Evolutionary conservation across 1,284 basidiomycete species (phyloP).

Genomic region (Kalmanozyma brasiliensis): DNA sequence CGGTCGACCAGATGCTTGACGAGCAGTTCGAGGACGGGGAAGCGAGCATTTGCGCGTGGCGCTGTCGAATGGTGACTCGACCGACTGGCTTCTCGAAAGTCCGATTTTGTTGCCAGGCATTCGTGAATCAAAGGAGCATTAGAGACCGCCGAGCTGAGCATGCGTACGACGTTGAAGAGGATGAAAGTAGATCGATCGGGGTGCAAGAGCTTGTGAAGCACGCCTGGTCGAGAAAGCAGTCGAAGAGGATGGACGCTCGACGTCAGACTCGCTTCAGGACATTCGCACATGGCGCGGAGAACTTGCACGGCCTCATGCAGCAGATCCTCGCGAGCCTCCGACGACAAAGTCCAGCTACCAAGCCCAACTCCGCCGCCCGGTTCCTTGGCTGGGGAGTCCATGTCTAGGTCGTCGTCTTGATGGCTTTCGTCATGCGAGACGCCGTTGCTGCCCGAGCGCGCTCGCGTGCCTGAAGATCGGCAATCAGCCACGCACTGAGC

Average conservation of each 20-base stretch:
- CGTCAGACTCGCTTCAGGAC: constrained; percentile 9
- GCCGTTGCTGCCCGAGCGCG: too few relatives aligned
- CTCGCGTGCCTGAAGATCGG: background rate
- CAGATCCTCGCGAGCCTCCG: constrained; percentile 31
- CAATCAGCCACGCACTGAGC: constrained; percentile 41
- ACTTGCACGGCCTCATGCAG: constrained; percentile 24
- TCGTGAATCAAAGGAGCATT: constrained; percentile 40
- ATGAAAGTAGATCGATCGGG: constrained; percentile 24
- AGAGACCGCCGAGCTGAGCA: constrained; percentile 26
- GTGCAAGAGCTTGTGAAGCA: constrained; percentile 37
- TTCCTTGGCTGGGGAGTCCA: background rate
- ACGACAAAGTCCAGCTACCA: constrained; percentile 13
- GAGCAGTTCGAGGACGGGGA: constrained; percentile 53
- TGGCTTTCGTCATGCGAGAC: too few relatives aligned
- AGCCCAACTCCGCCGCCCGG: background rate
- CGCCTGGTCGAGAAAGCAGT: constrained; percentile 22
- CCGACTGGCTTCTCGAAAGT: background rate
- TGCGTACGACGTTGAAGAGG: constrained; percentile 22
- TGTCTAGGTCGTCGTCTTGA: too few relatives aligned
- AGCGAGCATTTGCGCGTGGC: constrained; percentile 25
- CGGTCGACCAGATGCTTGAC: constrained; percentile 58
- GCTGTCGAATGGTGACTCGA: constrained; percentile 1
- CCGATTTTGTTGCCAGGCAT: constrained; percentile 29
- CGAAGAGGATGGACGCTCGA: constrained; percentile 21
- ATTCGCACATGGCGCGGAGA: constrained; percentile 28